Percentiles rank a stretch among this genome's conserved stretches.
Evolutionary conservation across 1,284 basidiomycete species (phyloP).

Genomic region (Tilletia caries): DNA sequence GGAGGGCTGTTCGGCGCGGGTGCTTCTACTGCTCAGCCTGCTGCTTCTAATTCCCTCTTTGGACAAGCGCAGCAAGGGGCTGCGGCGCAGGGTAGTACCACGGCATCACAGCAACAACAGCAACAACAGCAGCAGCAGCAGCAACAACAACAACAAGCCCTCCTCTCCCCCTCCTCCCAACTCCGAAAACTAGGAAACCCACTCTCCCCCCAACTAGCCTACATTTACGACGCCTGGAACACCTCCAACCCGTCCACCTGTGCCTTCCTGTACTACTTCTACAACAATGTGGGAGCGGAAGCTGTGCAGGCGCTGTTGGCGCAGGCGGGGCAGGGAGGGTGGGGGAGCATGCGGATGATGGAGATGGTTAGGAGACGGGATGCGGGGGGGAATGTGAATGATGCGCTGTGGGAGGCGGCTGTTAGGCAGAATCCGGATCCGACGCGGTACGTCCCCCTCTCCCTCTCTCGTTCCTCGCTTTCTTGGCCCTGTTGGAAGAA

Average conservation of each 20-base stretch:
- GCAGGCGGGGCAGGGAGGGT: slow-evolving; percentile 3
- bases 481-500: neutral
- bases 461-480: neutral
- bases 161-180: neutral
- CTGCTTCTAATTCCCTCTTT: neutral
- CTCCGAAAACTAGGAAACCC: slow-evolving; percentile 33
- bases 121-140: neutral
- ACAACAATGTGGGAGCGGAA: slow-evolving; percentile 6
- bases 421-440: slow-evolving; percentile 48
- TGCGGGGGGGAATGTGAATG: slow-evolving; percentile 46
- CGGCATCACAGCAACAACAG: neutral
- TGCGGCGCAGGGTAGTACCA: too few relatives aligned
- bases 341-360: slow-evolving; percentile 32
- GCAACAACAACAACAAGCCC: neutral
- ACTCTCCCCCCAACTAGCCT: slow-evolving; percentile 38
- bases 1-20: neutral
- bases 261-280: slow-evolving; percentile 30
- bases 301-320: slow-evolving; percentile 14
- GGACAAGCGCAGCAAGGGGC: neutral
- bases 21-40: neutral
- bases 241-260: slow-evolving; percentile 41
- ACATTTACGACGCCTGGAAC: slow-evolving; percentile 46
- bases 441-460: slow-evolving; percentile 14
- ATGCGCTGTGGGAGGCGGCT: slow-evolving; percentile 44
- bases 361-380: slow-evolving; percentile 34